Conservation (phyloP, 2,329 filamentous ascomycete species). For the Trichoderma atrobrunneum region DNA sequence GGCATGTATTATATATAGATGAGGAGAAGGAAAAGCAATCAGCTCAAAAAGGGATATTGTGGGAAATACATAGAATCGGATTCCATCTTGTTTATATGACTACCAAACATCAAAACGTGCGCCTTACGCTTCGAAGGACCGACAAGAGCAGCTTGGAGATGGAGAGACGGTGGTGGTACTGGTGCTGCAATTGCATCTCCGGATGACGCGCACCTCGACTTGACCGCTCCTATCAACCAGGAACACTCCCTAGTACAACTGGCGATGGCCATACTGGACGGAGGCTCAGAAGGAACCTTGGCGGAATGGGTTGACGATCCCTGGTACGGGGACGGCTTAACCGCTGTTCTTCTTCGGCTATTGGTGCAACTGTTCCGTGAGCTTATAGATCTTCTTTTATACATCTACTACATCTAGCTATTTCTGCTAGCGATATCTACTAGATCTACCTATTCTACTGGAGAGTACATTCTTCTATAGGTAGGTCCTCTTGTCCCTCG, state of each 20-base stretch:
- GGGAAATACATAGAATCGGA: background rate
- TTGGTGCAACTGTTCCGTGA: background rate
- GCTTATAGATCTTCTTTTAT: background rate
- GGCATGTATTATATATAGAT: background rate
- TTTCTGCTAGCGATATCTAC: background rate
- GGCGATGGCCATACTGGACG: too few species aligned
- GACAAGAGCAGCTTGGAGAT: too few species aligned
- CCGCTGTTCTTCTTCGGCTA: background rate
- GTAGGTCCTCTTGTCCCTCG: background rate
- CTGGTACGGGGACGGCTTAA: too few species aligned
- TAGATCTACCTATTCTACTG: background rate
- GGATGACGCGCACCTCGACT: too few species aligned
- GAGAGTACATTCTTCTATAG: background rate
- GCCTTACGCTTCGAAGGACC: too few species aligned
- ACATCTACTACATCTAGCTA: background rate
- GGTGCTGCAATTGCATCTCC: too few species aligned
- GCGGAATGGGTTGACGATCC: too few species aligned
- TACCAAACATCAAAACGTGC: too few species aligned
- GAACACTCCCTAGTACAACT: too few species aligned
- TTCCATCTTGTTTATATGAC: background rate
- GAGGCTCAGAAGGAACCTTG: too few species aligned
- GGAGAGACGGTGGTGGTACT: too few species aligned
- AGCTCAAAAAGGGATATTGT: background rate
- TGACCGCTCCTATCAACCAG: too few species aligned
- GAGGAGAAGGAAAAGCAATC: background rate